Evolutionary conservation across 2,329 filamentous ascomycete genomes (phyloP), one percentile per base, ranked within the genome.

Genomic region (Trichothecium sympodiale): DNA sequence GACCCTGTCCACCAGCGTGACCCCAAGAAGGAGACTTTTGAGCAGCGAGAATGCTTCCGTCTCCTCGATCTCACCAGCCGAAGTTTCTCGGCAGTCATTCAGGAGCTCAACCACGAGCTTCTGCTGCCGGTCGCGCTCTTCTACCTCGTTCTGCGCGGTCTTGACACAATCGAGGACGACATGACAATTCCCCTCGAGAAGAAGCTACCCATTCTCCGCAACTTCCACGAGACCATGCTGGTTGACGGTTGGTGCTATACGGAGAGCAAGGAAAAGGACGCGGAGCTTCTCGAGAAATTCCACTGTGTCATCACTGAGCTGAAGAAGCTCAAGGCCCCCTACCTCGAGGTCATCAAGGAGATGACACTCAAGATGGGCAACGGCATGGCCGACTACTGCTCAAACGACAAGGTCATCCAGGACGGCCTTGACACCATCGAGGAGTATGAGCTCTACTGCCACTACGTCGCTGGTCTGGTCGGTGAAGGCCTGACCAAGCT

Each of bases 131-230:
- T 96, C 31, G 78, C 80, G 38, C 68, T 96, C 8, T 98, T 98
- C 71, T 98, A 98, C 65, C 75, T 98, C 18, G 75, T 86, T 36
- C 71, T 98, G 37, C 84, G 91, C 41, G 91, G 85, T 32, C 74
- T 98, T 34, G 91, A 98, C 60, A 98, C 91, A n/a, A 84, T 98
- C 41, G 91, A 98, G 62, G 91, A 98, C 67, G 91, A 98, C 60
- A 96, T 95, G 78, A 94, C 87, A 5, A 80, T 98, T 41, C 68
- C 81, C 3, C 64, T 89, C 28, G 71, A 74, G 44, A 79, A 73
- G 52, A 98, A 98, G 65, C 83, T 93, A 53, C 86, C 87, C 2
- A 61, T 95, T 38, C 67, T 98, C 41, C 77, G 89, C 42, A 69
- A 81, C 32, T 98, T 98, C 59, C 68, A 93, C 54, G 64, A 81